Evolutionary conservation across 495 filamentous ascomycete genomes (phyloP).

Genomic region (Aspergillus coremiiformis): DNA sequence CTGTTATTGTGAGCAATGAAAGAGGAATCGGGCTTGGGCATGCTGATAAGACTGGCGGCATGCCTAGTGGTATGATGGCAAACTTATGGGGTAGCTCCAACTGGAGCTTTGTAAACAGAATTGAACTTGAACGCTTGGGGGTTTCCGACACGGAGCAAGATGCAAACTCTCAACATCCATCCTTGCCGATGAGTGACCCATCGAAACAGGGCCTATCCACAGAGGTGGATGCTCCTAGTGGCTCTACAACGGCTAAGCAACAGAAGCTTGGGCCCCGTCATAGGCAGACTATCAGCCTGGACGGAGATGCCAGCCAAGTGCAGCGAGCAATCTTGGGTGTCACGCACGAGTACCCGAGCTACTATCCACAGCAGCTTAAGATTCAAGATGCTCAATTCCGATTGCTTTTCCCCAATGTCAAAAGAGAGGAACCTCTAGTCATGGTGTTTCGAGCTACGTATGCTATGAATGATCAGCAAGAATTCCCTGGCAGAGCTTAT

Average conservation of each 20-base stretch:
- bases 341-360: constrained; percentile 60
- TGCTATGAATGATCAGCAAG: constrained; percentile 70
- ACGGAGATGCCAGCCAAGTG: constrained; percentile 46
- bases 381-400: constrained; percentile 91
- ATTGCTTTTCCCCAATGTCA: constrained; percentile 77
- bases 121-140: constrained; percentile 50
- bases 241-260: constrained; percentile 4
- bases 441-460: constrained; percentile 70
- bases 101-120: constrained; percentile 67
- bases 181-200: constrained; percentile 26
- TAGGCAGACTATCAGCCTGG: constrained; percentile 75
- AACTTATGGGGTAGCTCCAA: constrained; percentile 88
- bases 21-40: constrained; percentile 53
- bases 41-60: constrained; percentile 55
- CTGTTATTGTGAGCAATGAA: constrained; percentile 74
- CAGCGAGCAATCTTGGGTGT: constrained; percentile 32
- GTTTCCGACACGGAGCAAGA: constrained; percentile 33
- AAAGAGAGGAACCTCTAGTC: constrained; percentile 65
- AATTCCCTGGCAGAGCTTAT: constrained; percentile 81
- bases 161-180: constrained; percentile 15
- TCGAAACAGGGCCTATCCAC: constrained; percentile 17
- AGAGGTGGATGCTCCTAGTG: constrained; percentile 13
- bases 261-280: constrained; percentile 40
- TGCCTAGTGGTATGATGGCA: constrained; percentile 79
- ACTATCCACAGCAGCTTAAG: constrained; percentile 76